These are phyloP conservation scores for Pythium aquatile DNA, from an alignment of 352 stramenopile genomes.

Conservation along the genomic window DNA sequence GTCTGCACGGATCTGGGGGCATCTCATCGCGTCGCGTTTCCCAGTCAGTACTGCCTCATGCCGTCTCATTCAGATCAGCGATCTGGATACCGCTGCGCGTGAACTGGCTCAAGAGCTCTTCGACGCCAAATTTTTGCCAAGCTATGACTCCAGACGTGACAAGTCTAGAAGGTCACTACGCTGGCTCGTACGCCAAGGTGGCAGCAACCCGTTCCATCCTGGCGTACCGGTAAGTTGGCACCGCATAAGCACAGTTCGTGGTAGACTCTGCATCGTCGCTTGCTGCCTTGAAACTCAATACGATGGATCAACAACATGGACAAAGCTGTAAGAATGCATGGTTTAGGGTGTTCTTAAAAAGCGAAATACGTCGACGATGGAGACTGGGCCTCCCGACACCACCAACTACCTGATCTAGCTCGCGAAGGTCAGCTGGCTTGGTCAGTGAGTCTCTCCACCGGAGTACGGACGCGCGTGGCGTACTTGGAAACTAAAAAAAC, in stretches of 20 bases:
- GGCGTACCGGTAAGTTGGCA: too few relatives aligned
- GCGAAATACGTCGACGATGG: constrained; percentile 6
- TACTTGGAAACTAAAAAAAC: constrained; percentile 1
- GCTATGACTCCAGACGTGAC: too few relatives aligned
- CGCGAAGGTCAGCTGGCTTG: not conserved
- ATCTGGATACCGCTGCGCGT: not conserved
- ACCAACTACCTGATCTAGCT: not conserved
- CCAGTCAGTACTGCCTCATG: not conserved
- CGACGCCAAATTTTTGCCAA: too few relatives aligned
- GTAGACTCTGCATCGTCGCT: too few relatives aligned
- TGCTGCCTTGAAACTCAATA: too few relatives aligned
- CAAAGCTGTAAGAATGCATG: not conserved
- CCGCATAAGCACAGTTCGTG: too few relatives aligned
- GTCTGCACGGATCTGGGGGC: not conserved
- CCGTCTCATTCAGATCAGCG: not conserved
- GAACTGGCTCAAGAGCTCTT: too few relatives aligned
- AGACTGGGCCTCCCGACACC: not conserved
- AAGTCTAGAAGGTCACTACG: too few relatives aligned
- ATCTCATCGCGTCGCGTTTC: not conserved
- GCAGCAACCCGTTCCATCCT: too few relatives aligned
- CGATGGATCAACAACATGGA: too few relatives aligned
- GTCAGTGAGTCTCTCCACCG: not conserved
- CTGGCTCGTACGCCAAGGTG: too few relatives aligned
- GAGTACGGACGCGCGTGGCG: not conserved
- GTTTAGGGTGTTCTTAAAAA: constrained; percentile 4